These are phyloP conservation scores for Penicillium canescens DNA, from an alignment of 495 filamentous ascomycete genomes.

Conservation along the genomic window DNA sequence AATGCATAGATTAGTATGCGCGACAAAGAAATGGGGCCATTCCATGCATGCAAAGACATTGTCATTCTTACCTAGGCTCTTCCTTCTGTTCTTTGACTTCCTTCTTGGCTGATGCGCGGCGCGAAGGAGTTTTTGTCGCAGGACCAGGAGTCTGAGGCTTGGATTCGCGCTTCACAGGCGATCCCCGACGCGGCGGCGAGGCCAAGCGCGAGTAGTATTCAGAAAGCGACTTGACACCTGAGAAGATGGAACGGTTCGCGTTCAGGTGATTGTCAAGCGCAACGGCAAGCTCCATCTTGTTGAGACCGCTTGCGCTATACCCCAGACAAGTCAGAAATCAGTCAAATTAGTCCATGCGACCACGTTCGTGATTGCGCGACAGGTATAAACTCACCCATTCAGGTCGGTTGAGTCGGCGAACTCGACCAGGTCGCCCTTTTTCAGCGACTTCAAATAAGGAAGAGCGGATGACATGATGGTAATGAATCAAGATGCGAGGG, in stretches of 20 bases:
- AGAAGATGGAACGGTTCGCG: slow-evolving; percentile 60
- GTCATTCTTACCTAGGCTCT: slow-evolving; percentile 42
- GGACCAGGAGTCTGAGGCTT: slow-evolving; percentile 22
- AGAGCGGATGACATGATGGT: slow-evolving; percentile 55
- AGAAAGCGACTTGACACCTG: slow-evolving; percentile 60
- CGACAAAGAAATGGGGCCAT: background rate
- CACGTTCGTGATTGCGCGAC: slow-evolving; percentile 6
- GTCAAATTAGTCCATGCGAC: slow-evolving; percentile 19
- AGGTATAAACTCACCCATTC: slow-evolving; percentile 58
- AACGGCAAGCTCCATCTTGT: slow-evolving; percentile 80
- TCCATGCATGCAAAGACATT: background rate
- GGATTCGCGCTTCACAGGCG: slow-evolving; percentile 74
- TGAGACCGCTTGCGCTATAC: slow-evolving; percentile 66
- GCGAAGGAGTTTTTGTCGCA: background rate
- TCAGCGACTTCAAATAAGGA: slow-evolving; percentile 79
- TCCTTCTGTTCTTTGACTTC: slow-evolving; percentile 42
- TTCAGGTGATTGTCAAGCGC: slow-evolving; percentile 74
- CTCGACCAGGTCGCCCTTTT: slow-evolving; percentile 78
- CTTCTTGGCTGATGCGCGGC: slow-evolving; percentile 31
- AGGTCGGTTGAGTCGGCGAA: slow-evolving; percentile 73
- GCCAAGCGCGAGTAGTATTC: slow-evolving; percentile 74
- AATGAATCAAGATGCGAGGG: slow-evolving; percentile 10
- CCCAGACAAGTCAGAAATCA: background rate
- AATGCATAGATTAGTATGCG: background rate
- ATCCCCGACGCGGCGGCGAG: slow-evolving; percentile 48